Evolutionary conservation across 2,329 filamentous ascomycete genomes (phyloP).

Genomic region (Pseudocercospora crystallina): DNA sequence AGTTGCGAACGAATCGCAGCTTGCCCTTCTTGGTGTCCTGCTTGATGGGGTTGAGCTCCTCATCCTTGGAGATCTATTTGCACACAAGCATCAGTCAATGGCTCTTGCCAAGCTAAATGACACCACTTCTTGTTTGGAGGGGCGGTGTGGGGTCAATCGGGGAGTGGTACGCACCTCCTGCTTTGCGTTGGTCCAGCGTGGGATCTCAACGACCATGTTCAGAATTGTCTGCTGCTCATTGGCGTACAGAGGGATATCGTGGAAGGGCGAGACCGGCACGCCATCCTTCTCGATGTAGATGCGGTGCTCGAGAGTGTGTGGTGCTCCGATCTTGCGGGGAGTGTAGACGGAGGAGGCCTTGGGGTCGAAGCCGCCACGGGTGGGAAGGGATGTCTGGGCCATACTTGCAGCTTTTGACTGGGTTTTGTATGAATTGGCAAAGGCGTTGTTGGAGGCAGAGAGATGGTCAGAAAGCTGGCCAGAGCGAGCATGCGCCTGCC

Average conservation of each 20-base stretch:
- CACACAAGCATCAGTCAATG: conserved; percentile 19
- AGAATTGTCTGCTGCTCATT: conserved; percentile 92
- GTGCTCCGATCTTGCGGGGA: conserved; percentile 81
- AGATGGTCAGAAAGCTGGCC: conserved; percentile 26
- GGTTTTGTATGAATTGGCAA: conserved; percentile 14
- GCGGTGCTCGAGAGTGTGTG: conserved; percentile 94
- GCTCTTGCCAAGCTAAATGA: conserved; percentile 9
- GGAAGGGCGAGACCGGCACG: conserved; percentile 88
- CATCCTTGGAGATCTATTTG: conserved; percentile 92
- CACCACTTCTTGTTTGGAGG: background rate
- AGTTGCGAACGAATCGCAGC: conserved; percentile 98
- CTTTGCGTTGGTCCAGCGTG: conserved; percentile 99
- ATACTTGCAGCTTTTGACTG: conserved; percentile 14
- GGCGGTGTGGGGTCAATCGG: conserved; percentile 10
- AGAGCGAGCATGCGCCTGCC: conserved; percentile 19
- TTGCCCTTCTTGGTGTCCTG: conserved; percentile 99
- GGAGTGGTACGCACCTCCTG: conserved; percentile 72
- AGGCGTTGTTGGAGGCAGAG: conserved; percentile 6
- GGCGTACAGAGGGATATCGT: conserved; percentile 97
- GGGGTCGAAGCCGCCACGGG: conserved; percentile 34
- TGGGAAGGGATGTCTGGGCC: conserved; percentile 24
- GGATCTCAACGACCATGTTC: conserved; percentile 99
- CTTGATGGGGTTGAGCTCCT: conserved; percentile 98
- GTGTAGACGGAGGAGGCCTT: conserved; percentile 68
- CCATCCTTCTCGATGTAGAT: conserved; percentile 99